Evolutionary conservation across 2,329 filamentous ascomycete species (phyloP), one percentile per base, ranked within the genome.

Genomic region (Paecilomyces sp.): DNA sequence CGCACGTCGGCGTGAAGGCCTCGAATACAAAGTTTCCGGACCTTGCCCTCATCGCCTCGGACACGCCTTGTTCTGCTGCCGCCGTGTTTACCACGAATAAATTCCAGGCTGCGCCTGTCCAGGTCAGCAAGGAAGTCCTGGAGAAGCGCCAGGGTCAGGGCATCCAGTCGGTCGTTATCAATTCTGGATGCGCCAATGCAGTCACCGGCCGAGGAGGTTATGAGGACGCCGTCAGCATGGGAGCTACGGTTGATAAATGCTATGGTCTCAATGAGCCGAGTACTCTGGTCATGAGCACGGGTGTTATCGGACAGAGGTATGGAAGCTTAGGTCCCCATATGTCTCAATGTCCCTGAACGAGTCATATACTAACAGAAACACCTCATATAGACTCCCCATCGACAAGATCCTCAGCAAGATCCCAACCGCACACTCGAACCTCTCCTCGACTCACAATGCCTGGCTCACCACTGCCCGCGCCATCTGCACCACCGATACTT

Each of bases 11-110:
- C 57, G 92, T 99, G 67, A 99, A 99, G 80, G 86, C 92, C 13
- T 88, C 88, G 65, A 97, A 97, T 78, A 96, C 90, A 56, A 89
- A 85, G 63, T 92, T 92, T 75, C 92, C 93, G 33, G 94, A 99
- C 74, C 84, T 99, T 56, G 91, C 92, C 36, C 83, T 99, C 65
- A 84, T 99, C 64, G 87, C 88, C 18, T 97, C 94, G 6, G 91
- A 96, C 68, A 83, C 82, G 57, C 91, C 92, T 58, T 97, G 92
- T 75, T 84, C 90, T 6, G 92, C 89, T 9, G 91, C 92, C 0
- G 94, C 92, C 6, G 92, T 97, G 54, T 97, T 97, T 79, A 99
- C 94, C 58, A 95, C 92, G 76, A 99, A 99, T 80, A 92, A 93
- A 75, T 99, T 99, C 79, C 92, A 97, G 77, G 94, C 94, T 18